Conservation (phyloP, 352 stramenopile species). For the Achlya hypogyna region DNA sequence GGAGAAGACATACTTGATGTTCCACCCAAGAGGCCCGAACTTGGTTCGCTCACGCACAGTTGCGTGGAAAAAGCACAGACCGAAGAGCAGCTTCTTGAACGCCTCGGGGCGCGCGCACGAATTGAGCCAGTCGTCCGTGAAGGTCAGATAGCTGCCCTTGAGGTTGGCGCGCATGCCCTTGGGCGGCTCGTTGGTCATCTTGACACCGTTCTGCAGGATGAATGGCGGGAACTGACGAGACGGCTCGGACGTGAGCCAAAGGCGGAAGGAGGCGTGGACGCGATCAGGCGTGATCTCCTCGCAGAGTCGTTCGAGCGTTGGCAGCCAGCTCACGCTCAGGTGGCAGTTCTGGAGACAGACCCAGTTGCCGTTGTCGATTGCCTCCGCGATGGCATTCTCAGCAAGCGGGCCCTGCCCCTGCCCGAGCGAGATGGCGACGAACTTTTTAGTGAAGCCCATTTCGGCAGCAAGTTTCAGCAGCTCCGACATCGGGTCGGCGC, state of each 20-base stretch:
- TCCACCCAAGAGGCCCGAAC: constrained; percentile 79
- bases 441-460: constrained; percentile 87
- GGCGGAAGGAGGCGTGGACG: constrained; percentile 85
- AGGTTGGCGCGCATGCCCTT: constrained; percentile 92
- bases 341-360: constrained; percentile 96
- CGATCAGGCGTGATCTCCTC: constrained; percentile 90
- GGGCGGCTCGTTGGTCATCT: constrained; percentile 94
- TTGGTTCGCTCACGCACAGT: constrained; percentile 79
- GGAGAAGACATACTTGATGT: constrained; percentile 86
- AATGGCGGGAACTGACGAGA: constrained; percentile 89
- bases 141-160: constrained; percentile 84
- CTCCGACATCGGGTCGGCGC: constrained; percentile 92
- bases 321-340: constrained; percentile 90
- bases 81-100: constrained; percentile 83
- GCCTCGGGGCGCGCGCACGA: constrained; percentile 44
- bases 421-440: constrained; percentile 89
- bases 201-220: constrained; percentile 89
- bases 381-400: constrained; percentile 87
- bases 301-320: constrained; percentile 89
- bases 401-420: constrained; percentile 91
- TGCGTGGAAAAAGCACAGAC: constrained; percentile 90
- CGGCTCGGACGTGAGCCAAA: constrained; percentile 93
- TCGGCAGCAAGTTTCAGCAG: constrained; percentile 88
- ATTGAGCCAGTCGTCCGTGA: constrained; percentile 66
- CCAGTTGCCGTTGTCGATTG: constrained; percentile 89